A percentile compares a stretch with the other conserved stretches of the same genome.
Evolutionary conservation across 441 rosid genomes (phyloP).

Genomic region (Viola pubescens): DNA sequence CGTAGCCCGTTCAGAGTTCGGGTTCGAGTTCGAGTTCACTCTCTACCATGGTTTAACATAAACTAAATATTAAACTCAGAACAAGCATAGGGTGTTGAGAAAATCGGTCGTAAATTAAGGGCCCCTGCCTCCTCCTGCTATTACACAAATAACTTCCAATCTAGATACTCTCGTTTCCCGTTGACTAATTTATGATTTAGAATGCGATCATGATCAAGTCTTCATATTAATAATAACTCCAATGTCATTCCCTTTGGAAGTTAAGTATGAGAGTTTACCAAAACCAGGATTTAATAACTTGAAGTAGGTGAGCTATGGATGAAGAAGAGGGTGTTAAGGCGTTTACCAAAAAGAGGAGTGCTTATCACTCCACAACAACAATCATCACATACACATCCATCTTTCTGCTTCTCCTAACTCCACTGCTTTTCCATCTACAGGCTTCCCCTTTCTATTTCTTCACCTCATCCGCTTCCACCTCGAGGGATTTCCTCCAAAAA

Average conservation of each 20-base stretch:
- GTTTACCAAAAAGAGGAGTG: constrained; percentile 9
- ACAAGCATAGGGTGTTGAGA: no score
- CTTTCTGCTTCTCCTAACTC: constrained; percentile 15
- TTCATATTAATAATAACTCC: no score
- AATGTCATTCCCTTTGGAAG: background rate
- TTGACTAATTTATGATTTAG: no score
- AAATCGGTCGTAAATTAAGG: no score
- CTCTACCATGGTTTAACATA: no score
- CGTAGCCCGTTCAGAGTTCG: no score
- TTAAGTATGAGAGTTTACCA: background rate
- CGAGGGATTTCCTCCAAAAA: constrained; percentile 13
- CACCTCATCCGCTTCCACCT: constrained; percentile 9
- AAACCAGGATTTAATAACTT: background rate
- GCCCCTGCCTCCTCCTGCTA: no score
- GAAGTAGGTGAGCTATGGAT: constrained; percentile 20
- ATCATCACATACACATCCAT: background rate
- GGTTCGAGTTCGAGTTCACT: no score
- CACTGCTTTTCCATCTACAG: constrained; percentile 19
- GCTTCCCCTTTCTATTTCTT: constrained; percentile 17
- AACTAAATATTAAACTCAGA: no score
- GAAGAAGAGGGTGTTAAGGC: constrained; percentile 6
- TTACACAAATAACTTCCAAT: no score
- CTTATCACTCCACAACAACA: constrained; percentile 14
- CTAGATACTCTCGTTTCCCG: no score
- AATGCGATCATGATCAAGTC: no score